Evolutionary conservation across 208 protist genomes (phyloP).

Genomic region (Balamuthia mandrillaris): DNA sequence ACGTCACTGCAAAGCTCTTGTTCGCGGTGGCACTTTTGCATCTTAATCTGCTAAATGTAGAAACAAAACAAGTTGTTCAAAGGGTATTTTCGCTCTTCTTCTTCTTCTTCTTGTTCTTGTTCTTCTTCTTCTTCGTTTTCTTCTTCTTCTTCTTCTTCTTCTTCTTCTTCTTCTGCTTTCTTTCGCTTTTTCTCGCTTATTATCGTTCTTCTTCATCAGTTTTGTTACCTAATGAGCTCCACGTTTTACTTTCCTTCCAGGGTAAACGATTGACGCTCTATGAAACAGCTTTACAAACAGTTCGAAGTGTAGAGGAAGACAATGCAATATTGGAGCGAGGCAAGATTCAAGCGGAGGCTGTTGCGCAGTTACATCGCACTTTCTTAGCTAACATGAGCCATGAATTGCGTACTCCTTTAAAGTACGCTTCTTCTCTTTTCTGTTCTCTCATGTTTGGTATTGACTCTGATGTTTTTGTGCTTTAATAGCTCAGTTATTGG

Average conservation of each 20-base stretch:
- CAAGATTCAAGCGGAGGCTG: neutral
- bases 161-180: neutral
- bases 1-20: neutral
- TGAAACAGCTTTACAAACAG: neutral
- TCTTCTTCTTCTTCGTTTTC: neutral
- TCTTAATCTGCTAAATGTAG: neutral
- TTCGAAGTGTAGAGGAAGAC: no score
- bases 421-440: neutral
- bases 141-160: neutral
- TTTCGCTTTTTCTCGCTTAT: neutral
- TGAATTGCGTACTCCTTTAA: neutral
- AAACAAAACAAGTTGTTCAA: conserved; percentile 12
- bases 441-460: neutral
- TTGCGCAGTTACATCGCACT: neutral
- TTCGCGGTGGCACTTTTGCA: neutral
- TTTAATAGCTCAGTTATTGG: neutral
- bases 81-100: neutral
- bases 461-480: neutral
- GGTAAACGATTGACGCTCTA: neutral
- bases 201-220: neutral
- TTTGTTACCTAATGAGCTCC: neutral
- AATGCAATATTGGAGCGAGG: no score
- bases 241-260: neutral
- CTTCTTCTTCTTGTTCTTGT: neutral
- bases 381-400: conserved; percentile 10